Base-by-base conservation (phyloP, 1,139 yeast species). In the Hemisphaericaspora xylofermentans region DNA sequence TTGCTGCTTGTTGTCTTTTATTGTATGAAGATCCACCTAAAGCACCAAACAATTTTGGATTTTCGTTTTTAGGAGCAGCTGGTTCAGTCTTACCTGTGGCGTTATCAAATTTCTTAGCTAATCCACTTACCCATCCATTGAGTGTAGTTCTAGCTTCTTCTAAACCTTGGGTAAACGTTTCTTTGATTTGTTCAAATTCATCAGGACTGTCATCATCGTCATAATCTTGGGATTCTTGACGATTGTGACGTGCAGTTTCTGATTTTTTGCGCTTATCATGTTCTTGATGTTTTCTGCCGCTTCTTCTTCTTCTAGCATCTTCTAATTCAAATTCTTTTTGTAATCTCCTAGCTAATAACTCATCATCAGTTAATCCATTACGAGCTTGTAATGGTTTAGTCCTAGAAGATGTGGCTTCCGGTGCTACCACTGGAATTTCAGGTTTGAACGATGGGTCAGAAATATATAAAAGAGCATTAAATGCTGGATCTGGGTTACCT, bases 141-240 rank as follows among this genome's bases (percentile, higher is more conserved):
- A 93, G 80, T 40, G 86, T 85, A 36, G 79, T 74, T 45, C 84
- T 79, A 1, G 98, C 93, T 54, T 89, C 97, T 56, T 84, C 91
- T 40, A 89, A 73, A 22, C 95, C 94, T 56, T 84, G 84, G 40
- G 79, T 72, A 45, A 88, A 75, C 39, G 82, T 79, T 42, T 85
- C 88, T 54, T 78, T 82, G 51, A 88, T 68, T 53, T 82, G 88
- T 29, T 83, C 83, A 54, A 84, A 73, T 45, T 76, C 81, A 38
- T 82, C 83, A 38, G 87, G 81, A 24, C 80, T 64, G 40, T 82
- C 87, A 13, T 74, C 77, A 14, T 67, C 77, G 3, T 66, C 74
- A 4, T 57, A 61, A 18, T 65, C 66, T 13, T 60, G 64, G 15
- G 31, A 14, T 12, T 31, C 25, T 19, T 44, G 40, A 25, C 38